Evolutionary conservation across 768 basidiomycete genomes (phyloP), one percentile per base, ranked within the genome.

Genomic region (Rhizopogon sp.): DNA sequence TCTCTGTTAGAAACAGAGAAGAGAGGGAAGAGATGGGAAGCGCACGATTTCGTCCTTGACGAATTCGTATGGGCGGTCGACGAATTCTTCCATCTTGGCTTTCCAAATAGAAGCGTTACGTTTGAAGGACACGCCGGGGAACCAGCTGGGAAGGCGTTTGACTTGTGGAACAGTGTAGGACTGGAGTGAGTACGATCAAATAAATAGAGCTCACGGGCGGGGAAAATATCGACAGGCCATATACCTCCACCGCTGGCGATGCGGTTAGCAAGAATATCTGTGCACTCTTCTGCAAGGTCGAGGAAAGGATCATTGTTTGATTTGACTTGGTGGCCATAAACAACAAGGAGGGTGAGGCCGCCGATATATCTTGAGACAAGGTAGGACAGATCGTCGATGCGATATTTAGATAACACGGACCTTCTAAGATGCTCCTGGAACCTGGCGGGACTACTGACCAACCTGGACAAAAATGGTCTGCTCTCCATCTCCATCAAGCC

Each of bases 101-200:
- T 80, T 87, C 88, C 88, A 89, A 8, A 57, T 63, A 7, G 55
- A 68, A 1, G 87, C 85, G 55, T 84, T 84, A 17, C 71, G 68
- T 65, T 81, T 80, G 72, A 90, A 92, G 2, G 77, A 78, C 5
- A 82, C 77, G 10, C 87, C 87, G 20, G 89, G 89, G 45, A 81
- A 70, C 84, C 85, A 89, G 43, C 64, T 62, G 0, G 89, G 89
- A 28, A 89, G 63, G 59, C 80, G 64, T 62, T 76, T 77, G 60
- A 90, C 74, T 67, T 61, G 8, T 39, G 33, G 41, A 40, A 8
- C 25, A 47, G 25, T 16, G 33, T 43, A 13, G 8, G n/a, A 28
- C 16, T 8, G 31, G 7, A 17, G 14, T 20, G 14, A 28, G 6
- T 11, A 6, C 3, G 3, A 28, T 31, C 39, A 25, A 31, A 31